Evolutionary conservation across 1,139 yeast species (phyloP).

Genomic region (Saccharomyces hybrid): DNA sequence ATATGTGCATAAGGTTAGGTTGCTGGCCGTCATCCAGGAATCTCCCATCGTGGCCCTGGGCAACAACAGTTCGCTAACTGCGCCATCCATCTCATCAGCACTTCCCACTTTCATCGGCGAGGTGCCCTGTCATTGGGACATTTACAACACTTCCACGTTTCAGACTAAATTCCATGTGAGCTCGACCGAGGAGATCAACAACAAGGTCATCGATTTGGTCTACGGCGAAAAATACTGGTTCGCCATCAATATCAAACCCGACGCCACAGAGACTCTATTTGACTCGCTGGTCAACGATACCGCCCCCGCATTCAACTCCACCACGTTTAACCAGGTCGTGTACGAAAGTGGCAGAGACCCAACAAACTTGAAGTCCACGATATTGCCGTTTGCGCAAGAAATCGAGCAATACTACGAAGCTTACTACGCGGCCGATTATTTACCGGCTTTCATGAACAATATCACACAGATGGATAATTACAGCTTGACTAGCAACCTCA

Average conservation of each 20-base stretch:
- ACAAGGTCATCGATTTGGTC: slow-evolving; percentile 35
- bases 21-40: slow-evolving; percentile 12
- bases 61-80: neutral
- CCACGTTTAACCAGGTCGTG: slow-evolving; percentile 29
- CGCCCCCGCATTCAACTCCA: slow-evolving; percentile 22
- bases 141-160: slow-evolving; percentile 22
- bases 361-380: slow-evolving; percentile 36
- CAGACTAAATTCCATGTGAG: slow-evolving; percentile 27
- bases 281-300: slow-evolving; percentile 31
- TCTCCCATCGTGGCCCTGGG: neutral
- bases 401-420: slow-evolving; percentile 31
- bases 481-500: slow-evolving; percentile 13
- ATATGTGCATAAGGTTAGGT: slow-evolving; percentile 10
- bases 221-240: slow-evolving; percentile 50
- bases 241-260: slow-evolving; percentile 40
- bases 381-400: slow-evolving; percentile 35
- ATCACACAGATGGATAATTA: slow-evolving; percentile 10
- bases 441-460: slow-evolving; percentile 23
- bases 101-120: slow-evolving; percentile 12
- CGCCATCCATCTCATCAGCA: slow-evolving; percentile 9
- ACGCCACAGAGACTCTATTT: slow-evolving; percentile 38
- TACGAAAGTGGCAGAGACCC: slow-evolving; percentile 53
- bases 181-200: slow-evolving; percentile 33
- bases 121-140: slow-evolving; percentile 24
- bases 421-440: slow-evolving; percentile 23